Base-by-base conservation (phyloP, 495 filamentous ascomycete genomes). In the Neurospora sp. region DNA sequence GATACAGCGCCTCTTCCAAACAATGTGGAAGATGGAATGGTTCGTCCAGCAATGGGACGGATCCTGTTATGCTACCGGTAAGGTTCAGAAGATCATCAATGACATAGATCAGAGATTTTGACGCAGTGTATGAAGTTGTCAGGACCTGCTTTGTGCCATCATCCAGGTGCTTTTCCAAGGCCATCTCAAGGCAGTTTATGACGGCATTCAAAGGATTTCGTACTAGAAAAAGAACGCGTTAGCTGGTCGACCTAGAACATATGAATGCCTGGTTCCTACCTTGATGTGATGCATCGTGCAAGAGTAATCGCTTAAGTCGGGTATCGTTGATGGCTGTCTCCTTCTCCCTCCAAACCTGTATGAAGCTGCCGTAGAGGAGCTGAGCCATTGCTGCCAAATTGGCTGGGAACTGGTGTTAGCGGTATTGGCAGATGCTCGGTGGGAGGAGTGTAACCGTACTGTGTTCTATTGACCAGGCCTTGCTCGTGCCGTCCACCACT, bases 141-240 rank as follows among this genome's bases (percentile, higher is more conserved):
- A 96, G 84, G 73, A 92, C 92, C 14, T 95, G 91, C 22, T 93
- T 85, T 0, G 90, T 94, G 73, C 94, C 90, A 4, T 82, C 75
- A 73, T 95, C 92, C 4, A 95, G 83, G 0, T 87, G 80, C 14
- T 91, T 91, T 79, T 96, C 93, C 3, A 96, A 80, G 0, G 93
- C 93, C 74, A 96, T 95, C 77, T 96, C 93, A 3, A 96, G 84
- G 71, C 94, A 94, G 74, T 96, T 96, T 78, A 96, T 92, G 76
- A 96, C 93, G 7, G 92, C 92, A 78, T 96, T 96, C 3, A 96
- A 80, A 3, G 93, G 93, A 0, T 93, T 96, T 38, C 93, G 89
- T 22, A 96, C 91, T 84, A 92, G 89, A 75, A 12, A 42, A 69
- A 1, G 1, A 8, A n/a, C 16, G 8, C 6, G 74, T 73, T 4